Percentiles rank a stretch among this genome's conserved stretches.
These are phyloP conservation scores for Septoria petroselini DNA, from an alignment of 2,329 filamentous ascomycete genomes.

Conservation along the genomic window DNA sequence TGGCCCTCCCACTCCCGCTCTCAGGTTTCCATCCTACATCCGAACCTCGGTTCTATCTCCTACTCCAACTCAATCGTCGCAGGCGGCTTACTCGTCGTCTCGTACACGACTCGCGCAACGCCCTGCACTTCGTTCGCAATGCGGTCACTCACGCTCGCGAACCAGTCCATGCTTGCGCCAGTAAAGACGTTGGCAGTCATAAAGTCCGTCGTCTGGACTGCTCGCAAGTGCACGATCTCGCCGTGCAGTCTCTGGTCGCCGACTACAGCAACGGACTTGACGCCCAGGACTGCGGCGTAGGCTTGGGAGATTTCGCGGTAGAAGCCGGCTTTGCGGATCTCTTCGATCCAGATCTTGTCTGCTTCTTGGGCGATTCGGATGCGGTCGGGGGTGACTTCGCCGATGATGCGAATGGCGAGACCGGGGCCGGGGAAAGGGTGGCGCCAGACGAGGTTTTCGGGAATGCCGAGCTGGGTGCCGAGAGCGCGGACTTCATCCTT, in stretches of 20 bases:
- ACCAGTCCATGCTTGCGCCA: slow-evolving; percentile 59
- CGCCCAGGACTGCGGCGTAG: slow-evolving; percentile 65
- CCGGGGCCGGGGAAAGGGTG: slow-evolving; percentile 75
- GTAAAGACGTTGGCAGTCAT: slow-evolving; percentile 72
- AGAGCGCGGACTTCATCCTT: slow-evolving; percentile 76
- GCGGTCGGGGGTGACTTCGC: slow-evolving; percentile 76
- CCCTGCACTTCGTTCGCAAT: slow-evolving; percentile 76
- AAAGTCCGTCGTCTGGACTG: slow-evolving; percentile 64
- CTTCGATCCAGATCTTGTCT: slow-evolving; percentile 73
- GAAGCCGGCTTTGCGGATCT: slow-evolving; percentile 68
- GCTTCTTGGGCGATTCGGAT: slow-evolving; percentile 76
- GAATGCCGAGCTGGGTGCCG: slow-evolving; percentile 67
- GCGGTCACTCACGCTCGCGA: slow-evolving; percentile 62
- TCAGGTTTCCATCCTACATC: too few species aligned
- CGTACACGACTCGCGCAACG: slow-evolving; percentile 68
- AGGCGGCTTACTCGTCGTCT: slow-evolving; percentile 65
- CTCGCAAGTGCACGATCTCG: slow-evolving; percentile 60
- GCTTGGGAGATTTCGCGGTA: slow-evolving; percentile 71
- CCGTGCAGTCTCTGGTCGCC: slow-evolving; percentile 68
- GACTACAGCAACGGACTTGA: slow-evolving; percentile 64
- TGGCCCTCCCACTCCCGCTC: too few species aligned
- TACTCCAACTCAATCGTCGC: slow-evolving; percentile 75
- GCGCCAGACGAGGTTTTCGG: slow-evolving; percentile 71
- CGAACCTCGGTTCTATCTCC: not conserved
- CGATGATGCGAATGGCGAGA: slow-evolving; percentile 75